Conservation (phyloP, 495 filamentous ascomycete genomes). For the Mycothermus thermophilus region DNA sequence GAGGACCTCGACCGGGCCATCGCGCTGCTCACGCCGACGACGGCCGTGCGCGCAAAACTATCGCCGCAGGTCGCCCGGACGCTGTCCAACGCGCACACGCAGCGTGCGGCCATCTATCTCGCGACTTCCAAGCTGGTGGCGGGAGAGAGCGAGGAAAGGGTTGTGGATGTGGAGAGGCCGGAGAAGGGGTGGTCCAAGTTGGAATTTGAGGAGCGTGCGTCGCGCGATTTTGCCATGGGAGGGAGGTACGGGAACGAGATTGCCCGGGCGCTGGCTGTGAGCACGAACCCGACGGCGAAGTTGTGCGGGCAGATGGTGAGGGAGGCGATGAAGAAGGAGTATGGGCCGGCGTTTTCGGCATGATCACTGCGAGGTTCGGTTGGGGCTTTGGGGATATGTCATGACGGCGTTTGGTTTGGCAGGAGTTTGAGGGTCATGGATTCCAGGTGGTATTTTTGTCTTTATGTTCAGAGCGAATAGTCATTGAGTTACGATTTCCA, state of each 20-base stretch:
- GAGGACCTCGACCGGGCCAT: slow-evolving; percentile 56
- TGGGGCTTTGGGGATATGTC: background rate
- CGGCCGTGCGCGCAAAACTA: slow-evolving; percentile 31
- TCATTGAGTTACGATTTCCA: slow-evolving; percentile 9
- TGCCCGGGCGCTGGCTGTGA: slow-evolving; percentile 60
- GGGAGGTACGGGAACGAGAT: slow-evolving; percentile 68
- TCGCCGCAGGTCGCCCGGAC: slow-evolving; percentile 47
- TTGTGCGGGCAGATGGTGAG: slow-evolving; percentile 78
- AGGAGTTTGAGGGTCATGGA: no score
- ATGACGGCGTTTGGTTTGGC: no score
- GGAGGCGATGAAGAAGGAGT: slow-evolving; percentile 73
- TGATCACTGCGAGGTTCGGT: no score
- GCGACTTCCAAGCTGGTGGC: slow-evolving; percentile 41
- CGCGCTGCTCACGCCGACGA: slow-evolving; percentile 42
- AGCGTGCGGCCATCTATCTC: slow-evolving; percentile 58
- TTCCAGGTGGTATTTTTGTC: no score
- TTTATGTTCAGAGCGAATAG: background rate
- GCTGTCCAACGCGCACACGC: slow-evolving; percentile 59
- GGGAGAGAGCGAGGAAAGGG: slow-evolving; percentile 4
- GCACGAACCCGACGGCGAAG: slow-evolving; percentile 78
- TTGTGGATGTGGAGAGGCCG: slow-evolving; percentile 20
- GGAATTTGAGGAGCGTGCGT: slow-evolving; percentile 58
- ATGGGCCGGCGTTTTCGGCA: slow-evolving; percentile 25
- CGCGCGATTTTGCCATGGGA: slow-evolving; percentile 58
- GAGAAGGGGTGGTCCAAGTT: slow-evolving; percentile 32